Base-by-base conservation (phyloP, 2,329 filamentous ascomycete genomes). In the Nemania diffusa region DNA sequence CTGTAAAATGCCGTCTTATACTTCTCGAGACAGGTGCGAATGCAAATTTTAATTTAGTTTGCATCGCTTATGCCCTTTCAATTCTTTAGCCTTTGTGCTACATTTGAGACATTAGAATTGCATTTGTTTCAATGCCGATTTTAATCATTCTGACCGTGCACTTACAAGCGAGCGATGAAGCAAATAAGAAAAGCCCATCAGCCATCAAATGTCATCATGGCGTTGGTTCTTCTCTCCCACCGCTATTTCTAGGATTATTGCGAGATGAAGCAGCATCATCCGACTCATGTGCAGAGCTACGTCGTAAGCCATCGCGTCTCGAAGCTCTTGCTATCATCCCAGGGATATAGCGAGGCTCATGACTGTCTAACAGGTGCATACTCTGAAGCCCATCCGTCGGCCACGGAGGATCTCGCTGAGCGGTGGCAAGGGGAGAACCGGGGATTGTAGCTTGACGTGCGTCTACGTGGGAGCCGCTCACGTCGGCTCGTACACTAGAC, bases 331-430 rank as follows among this genome's bases (percentile, higher is more conserved):
- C 83, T 51, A 93, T 85, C 34, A 94, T 85, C 0, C 91, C 91
- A 0, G 92, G 92, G 71, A 93, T 92, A 69, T 93, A 88, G 69
- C 84, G 86, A 11, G 91, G 91, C 77, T 93, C 91, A 56, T 82
- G 84, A 3, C 85, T 87, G 13, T n/a, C n/a, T n/a, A 83, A 86
- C 11, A 88, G 75, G 71, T 87, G 83, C 62, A 81, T 72, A 67
- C 85, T 81, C 53, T 80, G 77, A 71, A 80, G 75, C 32, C 77
- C 74, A 60, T 83, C 79, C 7, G 79, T 73, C 15, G 79, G 70
- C 78, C 80, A 80, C 22, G 76, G 70, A n/a, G 76, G 73, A 22
- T 83, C 81, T 64, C 76, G 72, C 13, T 73, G 72, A 62, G 71
- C 50, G 64, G 64, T 32, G 61, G 71, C 62, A 32, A 69, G 59